Base-by-base conservation (phyloP, 2,329 filamentous ascomycete species). In the Daldinia eschscholtzii region DNA sequence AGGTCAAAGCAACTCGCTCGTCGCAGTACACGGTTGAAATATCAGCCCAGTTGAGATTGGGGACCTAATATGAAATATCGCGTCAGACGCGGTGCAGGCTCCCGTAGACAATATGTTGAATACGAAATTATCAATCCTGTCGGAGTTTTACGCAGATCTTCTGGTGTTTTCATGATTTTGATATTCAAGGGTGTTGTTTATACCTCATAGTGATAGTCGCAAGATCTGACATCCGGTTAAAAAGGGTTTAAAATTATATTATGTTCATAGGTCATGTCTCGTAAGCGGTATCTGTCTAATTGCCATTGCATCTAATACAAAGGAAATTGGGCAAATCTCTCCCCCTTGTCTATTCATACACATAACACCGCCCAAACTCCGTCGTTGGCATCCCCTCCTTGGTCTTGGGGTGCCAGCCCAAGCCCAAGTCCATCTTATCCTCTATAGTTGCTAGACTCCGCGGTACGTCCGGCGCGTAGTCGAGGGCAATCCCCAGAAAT, bases 301-400 rank as follows among this genome's bases (percentile, higher is more conserved):
- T 23, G 53, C 57, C 28, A 60, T 65, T 59, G 56, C n/a, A n/a
- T 52, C 41, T 57, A 53, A 59, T n/a, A 26, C 42, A 23, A 59
- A 48, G 37, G 28, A 50, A 48, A 35, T 39, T 30, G 15, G 10
- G 2, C 18, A 26, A n/a, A n/a, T 30, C 37, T 9, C 28, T 4
- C 18, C n/a, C 2, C n/a, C 6, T 10, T 10, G 13, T 26, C 50
- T 67, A 73, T 41, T 68, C 67, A 15, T 73, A 72, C 12, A 72
- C 58, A 42, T 72, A 74, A 41, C 72, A 74, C 12, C 70, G 53
- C 2, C 72, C 70, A 20, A 28, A 33, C 3, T 62, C 59, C 13
- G 70, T 73, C 61, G 57, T 66, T 20, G 68, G 64, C 70, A 73
- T 72, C 7, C 70, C 72, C 48, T 72, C 70, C 37, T 65, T 73